These are phyloP conservation scores for Corylus avellana DNA, from an alignment of 306 rosid genomes.

Conservation along the genomic window DNA sequence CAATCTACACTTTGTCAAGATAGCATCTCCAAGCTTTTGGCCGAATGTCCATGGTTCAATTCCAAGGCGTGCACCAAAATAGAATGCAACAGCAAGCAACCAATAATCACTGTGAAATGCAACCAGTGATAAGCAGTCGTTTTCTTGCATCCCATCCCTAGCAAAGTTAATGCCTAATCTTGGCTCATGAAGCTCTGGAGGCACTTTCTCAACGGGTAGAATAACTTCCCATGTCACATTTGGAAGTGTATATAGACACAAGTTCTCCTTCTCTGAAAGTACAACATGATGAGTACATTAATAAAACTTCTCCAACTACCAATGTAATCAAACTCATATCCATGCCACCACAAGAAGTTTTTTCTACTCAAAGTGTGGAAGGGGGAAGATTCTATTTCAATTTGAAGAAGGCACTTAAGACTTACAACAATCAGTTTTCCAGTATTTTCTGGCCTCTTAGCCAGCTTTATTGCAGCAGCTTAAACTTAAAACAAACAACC, in stretches of 20 bases:
- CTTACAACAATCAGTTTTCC: too few relatives aligned
- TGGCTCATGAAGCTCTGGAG: constrained; percentile 99
- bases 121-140: constrained; percentile 95
- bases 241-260: constrained; percentile 92
- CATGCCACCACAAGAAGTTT: not conserved
- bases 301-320: not conserved
- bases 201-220: constrained; percentile 98
- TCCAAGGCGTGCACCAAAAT: constrained; percentile 98
- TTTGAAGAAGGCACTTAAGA: too few relatives aligned
- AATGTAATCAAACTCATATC: not conserved
- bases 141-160: constrained; percentile 99
- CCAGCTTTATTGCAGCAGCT: too few relatives aligned
- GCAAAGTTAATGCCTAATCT: constrained; percentile 97
- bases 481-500: too few relatives aligned
- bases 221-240: constrained; percentile 98
- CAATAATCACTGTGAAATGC: constrained; percentile 98
- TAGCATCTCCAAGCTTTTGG: too few relatives aligned
- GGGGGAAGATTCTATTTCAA: too few relatives aligned
- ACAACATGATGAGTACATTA: constrained; percentile 32
- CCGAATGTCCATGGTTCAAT: too few relatives aligned
- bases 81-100: constrained; percentile 95
- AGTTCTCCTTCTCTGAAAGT: constrained; percentile 85
- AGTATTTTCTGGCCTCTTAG: too few relatives aligned
- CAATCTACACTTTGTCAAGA: too few relatives aligned
- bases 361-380: too few relatives aligned